Evolutionary conservation across 192 early-diverging fungal genomes (phyloP).

Genomic region (Gamsiella multidivaricata): DNA sequence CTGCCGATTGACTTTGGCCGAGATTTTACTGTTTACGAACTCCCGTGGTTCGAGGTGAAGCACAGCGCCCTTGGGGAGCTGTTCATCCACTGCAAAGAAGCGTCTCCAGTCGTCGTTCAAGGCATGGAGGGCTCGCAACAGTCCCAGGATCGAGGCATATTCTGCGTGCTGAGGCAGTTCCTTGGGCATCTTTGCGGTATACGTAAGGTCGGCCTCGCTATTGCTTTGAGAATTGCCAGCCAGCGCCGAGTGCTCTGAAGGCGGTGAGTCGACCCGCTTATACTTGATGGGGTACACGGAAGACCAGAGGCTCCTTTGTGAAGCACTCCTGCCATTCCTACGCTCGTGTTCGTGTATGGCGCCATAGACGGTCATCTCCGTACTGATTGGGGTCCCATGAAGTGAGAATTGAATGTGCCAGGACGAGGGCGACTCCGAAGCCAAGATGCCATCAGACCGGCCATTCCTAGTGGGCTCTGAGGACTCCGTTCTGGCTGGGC

Average conservation of each 20-base stretch:
- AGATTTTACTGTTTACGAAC: conserved; percentile 85
- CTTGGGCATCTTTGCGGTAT: conserved; percentile 34
- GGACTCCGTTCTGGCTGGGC: background rate
- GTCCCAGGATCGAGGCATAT: conserved; percentile 47
- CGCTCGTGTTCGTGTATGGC: conserved; percentile 71
- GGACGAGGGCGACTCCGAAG: background rate
- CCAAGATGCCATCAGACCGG: too few species aligned
- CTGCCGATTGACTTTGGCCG: conserved; percentile 88
- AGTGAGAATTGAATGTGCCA: conserved; percentile 73
- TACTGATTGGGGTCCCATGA: conserved; percentile 55
- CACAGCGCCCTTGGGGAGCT: conserved; percentile 17
- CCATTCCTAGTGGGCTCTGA: background rate
- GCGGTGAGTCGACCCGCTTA: conserved; percentile 58
- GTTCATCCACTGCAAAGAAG: conserved; percentile 32
- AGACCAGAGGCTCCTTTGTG: conserved; percentile 66
- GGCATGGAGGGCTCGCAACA: conserved; percentile 56
- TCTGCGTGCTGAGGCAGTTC: conserved; percentile 30
- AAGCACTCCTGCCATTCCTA: conserved; percentile 12
- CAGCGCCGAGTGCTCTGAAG: conserved; percentile 24
- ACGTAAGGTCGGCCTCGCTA: conserved; percentile 10
- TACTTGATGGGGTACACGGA: conserved; percentile 69
- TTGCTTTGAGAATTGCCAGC: background rate
- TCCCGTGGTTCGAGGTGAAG: conserved; percentile 40
- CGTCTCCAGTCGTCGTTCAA: conserved; percentile 52
- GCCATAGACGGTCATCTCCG: conserved; percentile 75